Evolutionary conservation across 768 basidiomycete species (phyloP).

Genomic region (Mycena vitilis): DNA sequence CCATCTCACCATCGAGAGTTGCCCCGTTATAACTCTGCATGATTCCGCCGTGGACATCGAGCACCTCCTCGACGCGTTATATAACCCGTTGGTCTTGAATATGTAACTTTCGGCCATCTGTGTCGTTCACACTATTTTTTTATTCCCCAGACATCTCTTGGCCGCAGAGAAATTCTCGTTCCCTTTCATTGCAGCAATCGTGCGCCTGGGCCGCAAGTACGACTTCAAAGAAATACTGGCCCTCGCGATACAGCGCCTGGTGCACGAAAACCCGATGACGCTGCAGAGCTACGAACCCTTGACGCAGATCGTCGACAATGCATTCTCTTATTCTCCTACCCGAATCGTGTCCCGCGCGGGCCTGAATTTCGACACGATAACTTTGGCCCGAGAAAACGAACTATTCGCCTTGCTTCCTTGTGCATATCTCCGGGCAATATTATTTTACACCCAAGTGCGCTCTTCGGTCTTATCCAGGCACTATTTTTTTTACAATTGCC

Average conservation of each 20-base stretch:
- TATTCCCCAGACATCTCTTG: constrained; percentile 11
- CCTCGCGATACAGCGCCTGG: constrained; percentile 12
- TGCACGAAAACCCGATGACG: constrained; percentile 23
- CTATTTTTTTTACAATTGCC: not conserved
- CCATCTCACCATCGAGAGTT: constrained; percentile 26
- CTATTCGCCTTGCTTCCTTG: constrained; percentile 11
- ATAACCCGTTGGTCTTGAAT: constrained; percentile 27
- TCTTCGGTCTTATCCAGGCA: constrained; percentile 7
- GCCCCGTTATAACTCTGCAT: constrained; percentile 31
- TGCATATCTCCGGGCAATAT: constrained; percentile 10
- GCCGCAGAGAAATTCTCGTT: not conserved
- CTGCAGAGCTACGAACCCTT: constrained; percentile 2
- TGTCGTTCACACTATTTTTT: not conserved
- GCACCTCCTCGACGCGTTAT: constrained; percentile 31
- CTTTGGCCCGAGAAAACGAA: constrained; percentile 14
- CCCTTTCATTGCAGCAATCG: not conserved
- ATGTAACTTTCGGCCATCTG: too few species aligned
- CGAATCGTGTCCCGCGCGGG: not conserved
- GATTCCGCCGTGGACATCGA: constrained; percentile 29
- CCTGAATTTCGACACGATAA: not conserved
- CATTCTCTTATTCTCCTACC: not conserved
- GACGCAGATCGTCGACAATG: not conserved
- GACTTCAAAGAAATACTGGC: constrained; percentile 15
- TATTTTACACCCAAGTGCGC: not conserved
- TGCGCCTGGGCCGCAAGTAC: constrained; percentile 26